Conservation (phyloP, 2,329 filamentous ascomycete genomes). For the Leptographium wingfieldii region DNA sequence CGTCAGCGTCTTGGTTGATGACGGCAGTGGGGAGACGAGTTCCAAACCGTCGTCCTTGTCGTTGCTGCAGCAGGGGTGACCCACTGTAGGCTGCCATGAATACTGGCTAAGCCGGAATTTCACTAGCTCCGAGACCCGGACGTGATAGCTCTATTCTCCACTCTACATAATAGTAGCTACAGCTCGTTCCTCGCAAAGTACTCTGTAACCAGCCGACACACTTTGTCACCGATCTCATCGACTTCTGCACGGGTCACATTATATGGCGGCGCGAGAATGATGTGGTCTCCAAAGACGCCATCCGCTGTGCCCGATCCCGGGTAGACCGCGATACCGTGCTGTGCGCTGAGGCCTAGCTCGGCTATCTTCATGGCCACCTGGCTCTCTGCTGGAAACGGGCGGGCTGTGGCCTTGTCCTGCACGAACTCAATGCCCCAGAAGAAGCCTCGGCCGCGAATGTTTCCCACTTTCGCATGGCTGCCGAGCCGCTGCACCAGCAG, state of each 20-base stretch:
- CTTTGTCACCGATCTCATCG: slow-evolving; percentile 37
- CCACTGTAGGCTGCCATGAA: slow-evolving; percentile 1
- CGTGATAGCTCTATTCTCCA: too few species aligned
- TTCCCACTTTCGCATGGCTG: slow-evolving; percentile 25
- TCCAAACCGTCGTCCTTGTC: too few species aligned
- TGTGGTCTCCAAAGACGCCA: slow-evolving; percentile 52
- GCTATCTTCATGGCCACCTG: slow-evolving; percentile 22
- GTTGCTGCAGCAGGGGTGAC: not conserved
- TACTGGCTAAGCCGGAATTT: slow-evolving; percentile 6
- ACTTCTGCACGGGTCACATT: slow-evolving; percentile 47
- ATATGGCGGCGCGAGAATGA: slow-evolving; percentile 58
- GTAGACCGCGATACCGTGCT: slow-evolving; percentile 39
- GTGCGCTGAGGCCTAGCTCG: slow-evolving; percentile 18
- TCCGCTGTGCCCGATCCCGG: slow-evolving; percentile 48
- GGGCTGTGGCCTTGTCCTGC: slow-evolving; percentile 19
- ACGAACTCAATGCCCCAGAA: slow-evolving; percentile 34
- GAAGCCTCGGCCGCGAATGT: slow-evolving; percentile 29
- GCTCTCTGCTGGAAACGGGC: slow-evolving; percentile 20
- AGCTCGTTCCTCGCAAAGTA: slow-evolving; percentile 23
- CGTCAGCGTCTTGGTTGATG: not conserved
- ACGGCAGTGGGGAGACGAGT: too few species aligned
- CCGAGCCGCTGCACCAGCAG: slow-evolving; percentile 19
- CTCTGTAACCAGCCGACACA: slow-evolving; percentile 38
- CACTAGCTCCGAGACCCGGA: slow-evolving; percentile 1
- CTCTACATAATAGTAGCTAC: too few species aligned